Evolutionary conservation across 2,329 filamentous ascomycete species (phyloP).

Genomic region (Myriosclerotinia duriaeana): DNA sequence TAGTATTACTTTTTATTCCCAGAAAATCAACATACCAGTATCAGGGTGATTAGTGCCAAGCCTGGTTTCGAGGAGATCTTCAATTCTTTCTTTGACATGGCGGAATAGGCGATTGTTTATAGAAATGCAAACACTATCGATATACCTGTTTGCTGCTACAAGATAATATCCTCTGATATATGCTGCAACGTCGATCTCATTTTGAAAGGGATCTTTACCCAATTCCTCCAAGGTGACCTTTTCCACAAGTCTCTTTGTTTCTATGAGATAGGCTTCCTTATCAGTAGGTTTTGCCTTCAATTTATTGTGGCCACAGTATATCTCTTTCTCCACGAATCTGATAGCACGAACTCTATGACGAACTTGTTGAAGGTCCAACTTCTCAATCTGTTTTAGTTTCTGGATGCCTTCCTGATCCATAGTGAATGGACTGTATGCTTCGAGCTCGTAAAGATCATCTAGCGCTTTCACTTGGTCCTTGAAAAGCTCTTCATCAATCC

Average conservation of each 20-base stretch:
- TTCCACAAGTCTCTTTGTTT: constrained; percentile 8
- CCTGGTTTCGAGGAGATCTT: constrained; percentile 23
- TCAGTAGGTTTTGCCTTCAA: constrained; percentile 9
- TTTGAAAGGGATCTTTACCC: constrained; percentile 56
- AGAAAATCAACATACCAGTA: too few relatives aligned
- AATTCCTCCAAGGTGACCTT: constrained; percentile 43
- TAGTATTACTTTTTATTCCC: background rate
- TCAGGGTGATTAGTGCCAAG: constrained; percentile 25
- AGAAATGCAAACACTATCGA: constrained; percentile 47
- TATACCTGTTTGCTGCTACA: constrained; percentile 63
- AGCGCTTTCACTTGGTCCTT: constrained; percentile 14
- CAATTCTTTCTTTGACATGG: constrained; percentile 21
- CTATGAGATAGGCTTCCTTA: constrained; percentile 18
- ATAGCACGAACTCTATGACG: constrained; percentile 53
- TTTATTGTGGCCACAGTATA: background rate
- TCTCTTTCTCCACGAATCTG: constrained; percentile 38
- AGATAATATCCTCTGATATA: constrained; percentile 69
- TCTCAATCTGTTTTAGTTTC: constrained; percentile 49
- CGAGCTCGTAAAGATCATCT: constrained; percentile 25
- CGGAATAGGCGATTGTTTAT: constrained; percentile 26
- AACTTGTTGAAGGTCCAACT: constrained; percentile 47
- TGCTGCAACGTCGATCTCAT: constrained; percentile 61
- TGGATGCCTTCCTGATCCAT: constrained; percentile 44
- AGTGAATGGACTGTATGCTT: constrained; percentile 28
- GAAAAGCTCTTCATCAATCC: constrained; percentile 23